These are phyloP conservation scores for Neofusicoccum kwambonambiense DNA, from an alignment of 2,329 filamentous ascomycete species.

Conservation along the genomic window DNA sequence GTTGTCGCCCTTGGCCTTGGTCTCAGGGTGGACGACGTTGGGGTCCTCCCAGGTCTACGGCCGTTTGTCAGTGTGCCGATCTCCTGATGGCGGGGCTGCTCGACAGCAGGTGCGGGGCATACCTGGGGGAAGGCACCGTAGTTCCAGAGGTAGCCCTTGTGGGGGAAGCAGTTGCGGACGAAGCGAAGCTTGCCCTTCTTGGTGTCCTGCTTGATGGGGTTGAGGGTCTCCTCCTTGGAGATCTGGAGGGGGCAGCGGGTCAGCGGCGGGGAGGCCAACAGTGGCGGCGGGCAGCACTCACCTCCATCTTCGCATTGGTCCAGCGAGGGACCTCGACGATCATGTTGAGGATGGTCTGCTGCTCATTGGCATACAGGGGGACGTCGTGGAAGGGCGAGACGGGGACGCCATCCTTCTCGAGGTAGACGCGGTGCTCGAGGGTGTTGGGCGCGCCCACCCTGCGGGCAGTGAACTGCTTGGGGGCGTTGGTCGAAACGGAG, in stretches of 20 bases:
- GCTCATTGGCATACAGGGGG: constrained; percentile 93
- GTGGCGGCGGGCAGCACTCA: constrained; percentile 47
- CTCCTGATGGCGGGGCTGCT: constrained; percentile 21
- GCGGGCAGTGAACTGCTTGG: constrained; percentile 66
- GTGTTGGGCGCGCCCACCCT: constrained; percentile 91
- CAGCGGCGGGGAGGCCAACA: constrained; percentile 20
- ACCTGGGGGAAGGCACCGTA: constrained; percentile 99
- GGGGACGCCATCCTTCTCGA: constrained; percentile 94
- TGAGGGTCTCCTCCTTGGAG: constrained; percentile 96
- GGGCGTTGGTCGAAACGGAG: constrained; percentile 52
- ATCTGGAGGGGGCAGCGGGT: constrained; percentile 59
- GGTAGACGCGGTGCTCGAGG: constrained; percentile 93
- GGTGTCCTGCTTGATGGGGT: constrained; percentile 98
- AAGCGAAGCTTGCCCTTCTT: constrained; percentile 99
- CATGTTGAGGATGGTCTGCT: constrained; percentile 98
- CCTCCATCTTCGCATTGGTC: constrained; percentile 99
- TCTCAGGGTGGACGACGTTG: constrained; percentile 93
- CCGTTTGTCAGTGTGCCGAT: constrained; percentile 23
- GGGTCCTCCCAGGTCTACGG: constrained; percentile 97
- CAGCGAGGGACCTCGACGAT: constrained; percentile 98
- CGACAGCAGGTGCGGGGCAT: constrained; percentile 37
- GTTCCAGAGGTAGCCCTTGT: constrained; percentile 99
- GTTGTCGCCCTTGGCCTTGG: constrained; percentile 99
- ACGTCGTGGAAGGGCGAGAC: constrained; percentile 98
- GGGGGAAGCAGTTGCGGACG: constrained; percentile 99